These are phyloP conservation scores for Phyllachora maydis DNA, from an alignment of 2,329 filamentous ascomycete species.

Conservation along the genomic window DNA sequence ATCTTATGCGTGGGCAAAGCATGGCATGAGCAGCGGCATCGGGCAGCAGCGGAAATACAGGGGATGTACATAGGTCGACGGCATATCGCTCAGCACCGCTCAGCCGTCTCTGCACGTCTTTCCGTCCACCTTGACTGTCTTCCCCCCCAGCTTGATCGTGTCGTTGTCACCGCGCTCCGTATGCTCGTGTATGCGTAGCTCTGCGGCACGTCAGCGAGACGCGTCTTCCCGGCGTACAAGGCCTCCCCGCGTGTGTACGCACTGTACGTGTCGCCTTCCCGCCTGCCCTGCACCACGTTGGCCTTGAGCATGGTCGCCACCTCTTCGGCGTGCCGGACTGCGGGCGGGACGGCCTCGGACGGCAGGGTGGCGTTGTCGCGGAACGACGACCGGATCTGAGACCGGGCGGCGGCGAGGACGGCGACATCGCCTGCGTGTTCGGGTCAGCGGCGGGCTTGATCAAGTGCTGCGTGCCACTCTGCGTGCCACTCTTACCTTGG, in stretches of 20 bases:
- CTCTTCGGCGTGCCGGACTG: conserved; percentile 62
- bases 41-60: too few relatives aligned
- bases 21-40: too few relatives aligned
- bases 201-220: conserved; percentile 21
- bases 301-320: conserved; percentile 59
- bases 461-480: conserved; percentile 1
- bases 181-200: conserved; percentile 71
- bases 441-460: conserved; percentile 1
- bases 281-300: conserved; percentile 73
- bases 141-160: conserved; percentile 48
- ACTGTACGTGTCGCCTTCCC: conserved; percentile 8
- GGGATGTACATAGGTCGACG: too few relatives aligned
- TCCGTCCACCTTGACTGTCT: conserved; percentile 11
- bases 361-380: conserved; percentile 40
- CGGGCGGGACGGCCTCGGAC: conserved; percentile 34
- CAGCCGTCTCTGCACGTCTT: conserved; percentile 11
- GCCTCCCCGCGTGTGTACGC: conserved; percentile 1
- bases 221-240: background rate
- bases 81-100: conserved; percentile 1
- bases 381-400: conserved; percentile 56
- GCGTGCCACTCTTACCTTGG: conserved; percentile 32
- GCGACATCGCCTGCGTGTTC: conserved; percentile 45
- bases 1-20: background rate
- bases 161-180: conserved; percentile 91
- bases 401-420: conserved; percentile 48